Evolutionary conservation across 75 land plant species (phyloP), one percentile per base, ranked within the genome.

Genomic region (Gnetum montanum): DNA sequence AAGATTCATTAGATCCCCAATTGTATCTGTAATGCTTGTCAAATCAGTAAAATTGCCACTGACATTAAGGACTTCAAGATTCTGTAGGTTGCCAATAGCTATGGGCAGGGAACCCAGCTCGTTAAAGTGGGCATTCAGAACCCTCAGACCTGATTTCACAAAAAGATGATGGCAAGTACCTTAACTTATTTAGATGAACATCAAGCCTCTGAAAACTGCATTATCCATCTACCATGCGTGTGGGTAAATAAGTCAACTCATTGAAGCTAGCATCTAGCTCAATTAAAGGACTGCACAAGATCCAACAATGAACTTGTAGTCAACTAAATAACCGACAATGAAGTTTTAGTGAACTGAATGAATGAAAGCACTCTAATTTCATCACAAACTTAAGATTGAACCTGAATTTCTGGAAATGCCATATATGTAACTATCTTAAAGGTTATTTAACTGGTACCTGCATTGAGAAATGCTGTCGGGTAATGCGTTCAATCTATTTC

Each of bases 41-140:
- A 93, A 31, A 55, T 88, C 86, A 49, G 56, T 79, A 70, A 93
- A 93, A 64, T 93, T 93, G 57, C 86, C 78, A 68, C 89, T 81
- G 34, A 74, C 64, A 59, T 93, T 71, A 4, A 93, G 65, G 38
- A 53, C 35, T 47, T 88, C 86, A 24, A 93, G 89, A 57, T 77
- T 74, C 19, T 68, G 60, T 7, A 93, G 54, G 34, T 61, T 93
- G 25, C 94, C 98, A 46, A 93, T 76, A 12, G 81, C 50, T 40
- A 30, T 44, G 2, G 98, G 98, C 29, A 93, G 71, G 10, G 78
- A 71, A 23, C 50, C 72, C 2, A 93, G 78, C 61, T 81, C 79
- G 65, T 93, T 93, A 72, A 93, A 93, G 57, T 88, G 94, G 30
- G 75, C 79, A 58, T 93, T 89, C 24, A 93, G 63, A 46, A 53